phyloP scores from a whole-genome alignment of 129 eudicot genomes.

The Flaveria ramosissima region DNA sequence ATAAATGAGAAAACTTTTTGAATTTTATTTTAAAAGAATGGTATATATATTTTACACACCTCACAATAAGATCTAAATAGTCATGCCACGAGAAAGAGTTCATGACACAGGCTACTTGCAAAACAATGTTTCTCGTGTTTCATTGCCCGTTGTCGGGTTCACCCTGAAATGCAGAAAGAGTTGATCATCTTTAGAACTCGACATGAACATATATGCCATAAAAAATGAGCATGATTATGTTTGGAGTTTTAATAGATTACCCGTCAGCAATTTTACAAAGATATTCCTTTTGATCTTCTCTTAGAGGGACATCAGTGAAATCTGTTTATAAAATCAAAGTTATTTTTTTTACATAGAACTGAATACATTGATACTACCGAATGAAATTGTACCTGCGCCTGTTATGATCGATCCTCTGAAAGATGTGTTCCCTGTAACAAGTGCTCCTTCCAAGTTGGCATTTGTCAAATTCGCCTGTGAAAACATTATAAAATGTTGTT shows the following conservation, averaged over 20 bases:
- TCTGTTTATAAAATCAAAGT: constrained; percentile 42
- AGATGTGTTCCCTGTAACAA: constrained; percentile 89
- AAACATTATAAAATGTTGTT: background rate
- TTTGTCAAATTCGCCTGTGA: constrained; percentile 76
- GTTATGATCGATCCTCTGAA: constrained; percentile 80
- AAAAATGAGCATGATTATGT: background rate
- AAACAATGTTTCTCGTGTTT: constrained; percentile 79
- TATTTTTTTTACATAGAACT: background rate
- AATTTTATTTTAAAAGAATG: constrained; percentile 10
- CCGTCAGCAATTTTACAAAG: constrained; percentile 92
- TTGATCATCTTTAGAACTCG: constrained; percentile 21
- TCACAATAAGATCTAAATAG: constrained; percentile 8
- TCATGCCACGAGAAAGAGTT: background rate
- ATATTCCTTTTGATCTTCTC: constrained; percentile 89
- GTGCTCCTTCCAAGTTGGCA: constrained; percentile 99
- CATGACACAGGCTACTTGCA: constrained; percentile 42
- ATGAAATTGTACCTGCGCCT: constrained; percentile 68
- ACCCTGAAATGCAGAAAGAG: constrained; percentile 43
- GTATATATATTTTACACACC: constrained; percentile 28
- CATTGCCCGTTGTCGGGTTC: constrained; percentile 77
- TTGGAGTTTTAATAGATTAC: constrained; percentile 32
- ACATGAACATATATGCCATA: background rate
- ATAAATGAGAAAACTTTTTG: background rate
- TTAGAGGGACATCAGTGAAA: constrained; percentile 88
- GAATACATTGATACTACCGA: background rate